Evolutionary conservation across 2,329 filamentous ascomycete species (phyloP).

Genomic region (Sporothrix sp.): DNA sequence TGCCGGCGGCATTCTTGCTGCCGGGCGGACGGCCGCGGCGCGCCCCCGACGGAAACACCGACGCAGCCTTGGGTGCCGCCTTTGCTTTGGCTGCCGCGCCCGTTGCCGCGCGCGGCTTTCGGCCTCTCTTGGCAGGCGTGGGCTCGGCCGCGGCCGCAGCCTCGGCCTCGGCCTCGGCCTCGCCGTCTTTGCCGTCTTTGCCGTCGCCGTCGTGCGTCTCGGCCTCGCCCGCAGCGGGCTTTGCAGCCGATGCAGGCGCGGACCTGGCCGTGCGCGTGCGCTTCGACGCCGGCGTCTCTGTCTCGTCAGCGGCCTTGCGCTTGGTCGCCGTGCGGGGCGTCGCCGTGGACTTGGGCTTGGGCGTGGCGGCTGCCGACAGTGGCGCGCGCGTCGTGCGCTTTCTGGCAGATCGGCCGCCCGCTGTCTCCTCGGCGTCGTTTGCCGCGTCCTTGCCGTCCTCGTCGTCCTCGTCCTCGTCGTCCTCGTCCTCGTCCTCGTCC

Average conservation of each 20-base stretch:
- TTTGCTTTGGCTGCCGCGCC: not conserved
- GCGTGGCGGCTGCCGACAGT: not conserved
- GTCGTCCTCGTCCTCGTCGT: not conserved
- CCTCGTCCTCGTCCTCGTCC: not conserved
- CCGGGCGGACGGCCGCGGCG: constrained; percentile 11
- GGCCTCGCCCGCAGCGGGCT: not conserved
- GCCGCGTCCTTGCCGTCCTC: not conserved
- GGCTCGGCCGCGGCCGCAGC: not conserved
- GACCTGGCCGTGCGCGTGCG: constrained; percentile 13
- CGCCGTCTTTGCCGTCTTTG: not conserved
- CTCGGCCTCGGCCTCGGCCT: not conserved
- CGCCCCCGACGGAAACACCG: not conserved
- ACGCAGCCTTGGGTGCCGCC: not conserved
- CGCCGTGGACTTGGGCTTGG: not conserved
- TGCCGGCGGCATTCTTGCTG: not conserved
- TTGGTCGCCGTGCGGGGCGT: constrained; percentile 14
- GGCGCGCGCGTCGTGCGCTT: not conserved
- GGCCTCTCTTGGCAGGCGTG: constrained; percentile 2
- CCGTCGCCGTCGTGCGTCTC: not conserved
- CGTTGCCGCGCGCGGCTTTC: not conserved
- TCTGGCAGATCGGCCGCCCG: not conserved
- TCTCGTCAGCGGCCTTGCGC: constrained; percentile 20
- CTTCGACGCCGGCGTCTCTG: constrained; percentile 9
- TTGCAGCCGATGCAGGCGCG: not conserved
- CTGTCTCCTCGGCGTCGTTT: not conserved